Base-by-base conservation (phyloP, 1,139 yeast species). In the Hyphopichia wangnamkhiaoensis region DNA sequence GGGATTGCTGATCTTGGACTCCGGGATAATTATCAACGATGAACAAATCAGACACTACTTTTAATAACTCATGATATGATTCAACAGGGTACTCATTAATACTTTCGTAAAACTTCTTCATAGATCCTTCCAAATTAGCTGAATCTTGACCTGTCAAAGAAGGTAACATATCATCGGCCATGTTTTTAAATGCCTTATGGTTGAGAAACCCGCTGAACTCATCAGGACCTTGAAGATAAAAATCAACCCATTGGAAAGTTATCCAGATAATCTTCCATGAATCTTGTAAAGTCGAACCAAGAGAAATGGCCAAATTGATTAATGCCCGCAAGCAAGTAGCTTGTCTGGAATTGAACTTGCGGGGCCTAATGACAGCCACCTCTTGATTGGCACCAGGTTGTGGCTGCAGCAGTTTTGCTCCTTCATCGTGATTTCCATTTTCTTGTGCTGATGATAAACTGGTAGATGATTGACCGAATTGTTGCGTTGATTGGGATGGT, bases 291-390 rank as follows among this genome's bases (percentile, higher is more conserved):
- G 82, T 76, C 0, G 91, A 76, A 0, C 96, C 97, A 20, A 91
- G 61, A 0, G 96, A 85, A 2, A 83, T 73, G 0, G 93, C 91
- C 34, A 93, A 66, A 45, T 88, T 85, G 2, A 83, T 66, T 34
- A 91, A 61, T 0, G 96, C 96, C 36, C 96, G 69, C 34, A 88
- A 77, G 50, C 95, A 82, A n/a, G 82, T 71, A 3, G 85, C 73
- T 53, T 89, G 84, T 39, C 94, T 68, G 0, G 84, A 63, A 47
- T 80, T 80, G 40, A 83, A 65, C 34, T 55, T 66, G 45, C 83
- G 65, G 4, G 78, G 60, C 38, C 38, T 44, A 5, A 24, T 26
- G 4, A 9, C 10, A 18, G 15, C 4, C 18, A 47, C 40, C 5
- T 21, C 24, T 7, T 21, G 24, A 21, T 10, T 21, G 10, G 24